Evolutionary conservation across 768 basidiomycete species (phyloP).

Genomic region (Mycena indigotica): DNA sequence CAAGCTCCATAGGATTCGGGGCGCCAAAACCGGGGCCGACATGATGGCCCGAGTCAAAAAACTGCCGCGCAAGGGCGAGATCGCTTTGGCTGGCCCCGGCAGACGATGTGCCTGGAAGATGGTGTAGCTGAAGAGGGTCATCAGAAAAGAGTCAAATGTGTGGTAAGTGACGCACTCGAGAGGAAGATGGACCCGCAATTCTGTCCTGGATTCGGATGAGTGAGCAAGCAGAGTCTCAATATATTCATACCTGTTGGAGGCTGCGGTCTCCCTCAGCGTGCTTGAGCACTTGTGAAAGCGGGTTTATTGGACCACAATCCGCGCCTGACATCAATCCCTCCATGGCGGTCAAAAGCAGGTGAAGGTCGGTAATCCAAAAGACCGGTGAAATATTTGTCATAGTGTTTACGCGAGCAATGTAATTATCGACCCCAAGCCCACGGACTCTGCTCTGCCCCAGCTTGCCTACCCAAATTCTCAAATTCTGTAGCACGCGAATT

Average conservation of each 20-base stretch:
- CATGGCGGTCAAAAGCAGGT: slow-evolving; percentile 30
- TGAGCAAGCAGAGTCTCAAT: slow-evolving; percentile 2
- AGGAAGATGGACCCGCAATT: slow-evolving; percentile 70
- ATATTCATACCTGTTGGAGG: slow-evolving; percentile 70
- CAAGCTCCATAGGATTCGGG: slow-evolving; percentile 25
- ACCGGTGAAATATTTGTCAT: neutral
- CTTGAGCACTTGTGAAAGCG: slow-evolving; percentile 86
- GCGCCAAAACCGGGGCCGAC: slow-evolving; percentile 25
- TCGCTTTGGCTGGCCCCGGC: slow-evolving; percentile 62
- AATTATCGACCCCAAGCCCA: slow-evolving; percentile 32
- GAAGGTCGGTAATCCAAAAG: neutral
- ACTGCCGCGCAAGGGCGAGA: slow-evolving; percentile 73
- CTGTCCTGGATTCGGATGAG: slow-evolving; percentile 61
- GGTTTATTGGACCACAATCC: slow-evolving; percentile 87
- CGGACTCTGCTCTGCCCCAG: slow-evolving; percentile 30
- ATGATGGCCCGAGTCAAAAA: slow-evolving; percentile 59
- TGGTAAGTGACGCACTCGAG: slow-evolving; percentile 49
- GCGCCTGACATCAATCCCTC: slow-evolving; percentile 84
- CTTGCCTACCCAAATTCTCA: slow-evolving; percentile 41
- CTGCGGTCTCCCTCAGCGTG: slow-evolving; percentile 88
- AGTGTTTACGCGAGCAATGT: neutral
- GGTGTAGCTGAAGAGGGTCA: slow-evolving; percentile 57
- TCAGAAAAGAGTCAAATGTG: slow-evolving; percentile 5
- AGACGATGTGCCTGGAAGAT: slow-evolving; percentile 64
- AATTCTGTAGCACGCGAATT: slow-evolving; percentile 53